Evolutionary conservation across 768 basidiomycete genomes (phyloP), one percentile per base, ranked within the genome.

Genomic region (Psilocybe tampanensis): DNA sequence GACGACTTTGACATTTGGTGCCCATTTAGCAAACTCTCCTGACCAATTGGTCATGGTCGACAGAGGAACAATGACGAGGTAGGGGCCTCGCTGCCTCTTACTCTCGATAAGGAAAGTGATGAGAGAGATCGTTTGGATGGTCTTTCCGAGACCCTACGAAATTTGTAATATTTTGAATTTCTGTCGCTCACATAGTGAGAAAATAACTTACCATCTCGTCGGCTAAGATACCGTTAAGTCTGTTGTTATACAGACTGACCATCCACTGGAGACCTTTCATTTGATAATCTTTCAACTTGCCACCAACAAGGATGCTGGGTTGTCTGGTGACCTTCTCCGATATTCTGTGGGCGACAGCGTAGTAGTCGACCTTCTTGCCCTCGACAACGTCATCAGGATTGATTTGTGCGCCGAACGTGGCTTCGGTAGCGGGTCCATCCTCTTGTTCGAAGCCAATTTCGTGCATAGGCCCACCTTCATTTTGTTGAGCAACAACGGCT

Each of bases 31-130:
- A 66, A 98, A 97, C 76, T 97, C 95, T 58, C 94, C 89, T 1
- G 91, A 86, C 95, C 95, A 97, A 69, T 97, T 97, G 52, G 95
- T 96, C 86, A 98, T 90, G 7, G 95, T 98, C 13, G 94, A 95
- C 15, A 98, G 80, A 2, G 95, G 95, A 23, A 98, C 95, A 63
- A 98, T 92, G 66, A 98, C 93, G 21, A 98, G 88, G 74, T 93
- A 98, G 1, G 95, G 95, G 0, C 95, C 95, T n/a, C 86, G 86
- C 71, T 95, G 90, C 54, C 85, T 81, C 80, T 98, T 98, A 56
- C 73, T 73, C 66, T 98, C 95, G 68, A 98, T 95, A 56, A 98
- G 84, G 81, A 95, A 97, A 8, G 94, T 82, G 69, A 97, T 85
- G n/a, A 97, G 82, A 0, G 95, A 97, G 58, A 98, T 97, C 0